phyloP scores from a whole-genome alignment of 306 rosid genomes.

The Erythrophleum fordii region DNA sequence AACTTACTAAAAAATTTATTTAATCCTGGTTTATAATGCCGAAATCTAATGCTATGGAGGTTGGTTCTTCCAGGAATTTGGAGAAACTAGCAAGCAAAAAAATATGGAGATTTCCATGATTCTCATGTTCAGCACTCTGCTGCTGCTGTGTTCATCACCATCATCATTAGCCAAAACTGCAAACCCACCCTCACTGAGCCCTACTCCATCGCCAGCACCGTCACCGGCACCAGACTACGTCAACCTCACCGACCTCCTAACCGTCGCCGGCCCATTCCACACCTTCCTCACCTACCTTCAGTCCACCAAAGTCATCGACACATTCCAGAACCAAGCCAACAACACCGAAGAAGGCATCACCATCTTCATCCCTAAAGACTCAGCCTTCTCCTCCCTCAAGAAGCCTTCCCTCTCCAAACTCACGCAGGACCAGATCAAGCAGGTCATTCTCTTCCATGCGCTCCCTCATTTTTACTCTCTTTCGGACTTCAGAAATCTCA shows the following conservation, averaged over 20 bases:
- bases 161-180: slow-evolving; percentile 70
- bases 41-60: too few relatives aligned
- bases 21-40: too few relatives aligned
- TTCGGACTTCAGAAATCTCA: slow-evolving; percentile 69
- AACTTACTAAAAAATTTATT: too few relatives aligned
- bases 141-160: slow-evolving; percentile 60
- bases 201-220: slow-evolving; percentile 90
- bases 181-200: slow-evolving; percentile 57
- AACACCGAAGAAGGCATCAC: slow-evolving; percentile 86
- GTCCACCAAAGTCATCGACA: slow-evolving; percentile 77
- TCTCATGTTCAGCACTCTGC: slow-evolving; percentile 42
- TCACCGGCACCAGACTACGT: slow-evolving; percentile 70
- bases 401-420: slow-evolving; percentile 67
- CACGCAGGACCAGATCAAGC: slow-evolving; percentile 69
- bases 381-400: slow-evolving; percentile 60
- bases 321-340: slow-evolving; percentile 92
- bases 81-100: too few relatives aligned
- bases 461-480: slow-evolving; percentile 79
- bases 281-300: slow-evolving; percentile 68
- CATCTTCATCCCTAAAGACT: slow-evolving; percentile 76
- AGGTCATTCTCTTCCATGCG: slow-evolving; percentile 77
- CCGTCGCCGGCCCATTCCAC: slow-evolving; percentile 86
- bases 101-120: slow-evolving; percentile 57
- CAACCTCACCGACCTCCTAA: slow-evolving; percentile 70
- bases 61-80: slow-evolving; percentile 62